phyloP scores from a whole-genome alignment of 2,329 filamentous ascomycete genomes.

The Cercospora zeina region DNA sequence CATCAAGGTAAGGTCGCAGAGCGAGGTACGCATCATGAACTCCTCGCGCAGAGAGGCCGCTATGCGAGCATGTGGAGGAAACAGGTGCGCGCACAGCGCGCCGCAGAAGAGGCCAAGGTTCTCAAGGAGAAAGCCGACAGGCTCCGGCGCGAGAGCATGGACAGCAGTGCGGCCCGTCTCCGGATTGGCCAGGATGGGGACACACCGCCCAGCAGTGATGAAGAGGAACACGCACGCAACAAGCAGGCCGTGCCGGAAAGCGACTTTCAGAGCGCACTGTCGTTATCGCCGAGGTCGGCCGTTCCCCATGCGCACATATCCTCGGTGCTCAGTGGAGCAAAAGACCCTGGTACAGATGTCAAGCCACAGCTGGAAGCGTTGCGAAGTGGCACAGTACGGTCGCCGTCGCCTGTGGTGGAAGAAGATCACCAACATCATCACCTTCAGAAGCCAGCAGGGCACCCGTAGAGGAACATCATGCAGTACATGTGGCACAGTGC shows the following conservation, averaged over 20 bases:
- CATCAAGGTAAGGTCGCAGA: conserved; percentile 56
- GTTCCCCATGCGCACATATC: conserved; percentile 34
- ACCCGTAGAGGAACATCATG: background rate
- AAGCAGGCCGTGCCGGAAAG: conserved; percentile 20
- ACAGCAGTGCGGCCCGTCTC: conserved; percentile 42
- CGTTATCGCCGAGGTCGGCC: conserved; percentile 31
- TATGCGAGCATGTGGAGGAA: conserved; percentile 57
- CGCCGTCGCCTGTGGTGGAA: conserved; percentile 35
- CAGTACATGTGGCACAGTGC: background rate
- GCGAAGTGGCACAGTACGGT: conserved; percentile 36
- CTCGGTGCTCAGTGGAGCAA: conserved; percentile 24
- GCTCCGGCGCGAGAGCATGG: conserved; percentile 51
- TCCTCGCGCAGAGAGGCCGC: conserved; percentile 50
- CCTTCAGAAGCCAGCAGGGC: background rate
- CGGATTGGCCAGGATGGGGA: conserved; percentile 27
- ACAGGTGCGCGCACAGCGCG: conserved; percentile 53
- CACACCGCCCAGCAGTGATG: conserved; percentile 39
- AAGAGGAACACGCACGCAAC: conserved; percentile 38
- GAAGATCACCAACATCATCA: conserved; percentile 24
- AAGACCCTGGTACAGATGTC: conserved; percentile 34
- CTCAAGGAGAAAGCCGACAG: conserved; percentile 54
- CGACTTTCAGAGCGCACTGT: conserved; percentile 33
- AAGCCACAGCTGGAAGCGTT: conserved; percentile 32
- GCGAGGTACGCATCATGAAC: conserved; percentile 53
- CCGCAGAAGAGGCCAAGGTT: conserved; percentile 52